Evolutionary conservation across 2,329 filamentous ascomycete species (phyloP).

Genomic region (Epichloe coenophiala): DNA sequence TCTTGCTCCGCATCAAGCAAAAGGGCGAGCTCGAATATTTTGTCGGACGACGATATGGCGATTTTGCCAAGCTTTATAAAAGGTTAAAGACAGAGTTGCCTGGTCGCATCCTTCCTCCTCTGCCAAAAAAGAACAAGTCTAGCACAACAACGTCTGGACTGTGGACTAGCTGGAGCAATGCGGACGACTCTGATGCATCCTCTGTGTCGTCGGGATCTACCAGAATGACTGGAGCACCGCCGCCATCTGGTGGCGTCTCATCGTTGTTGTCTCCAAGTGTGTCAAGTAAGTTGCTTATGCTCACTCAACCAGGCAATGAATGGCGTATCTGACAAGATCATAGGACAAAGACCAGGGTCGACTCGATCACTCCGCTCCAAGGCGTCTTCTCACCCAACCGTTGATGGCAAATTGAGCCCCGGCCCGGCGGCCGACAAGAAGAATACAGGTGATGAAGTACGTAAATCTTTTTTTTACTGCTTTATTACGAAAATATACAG

Average conservation of each 20-base stretch:
- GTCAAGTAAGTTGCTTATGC: not conserved
- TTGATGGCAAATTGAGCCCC: constrained; percentile 18
- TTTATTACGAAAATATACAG: not conserved
- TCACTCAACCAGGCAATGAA: not conserved
- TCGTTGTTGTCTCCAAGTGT: constrained; percentile 11
- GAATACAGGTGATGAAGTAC: constrained; percentile 13
- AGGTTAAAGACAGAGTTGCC: constrained; percentile 72
- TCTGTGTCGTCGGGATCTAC: constrained; percentile 75
- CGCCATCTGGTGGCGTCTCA: constrained; percentile 9
- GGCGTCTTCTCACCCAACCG: constrained; percentile 18
- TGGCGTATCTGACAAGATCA: not conserved
- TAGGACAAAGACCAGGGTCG: constrained; percentile 12
- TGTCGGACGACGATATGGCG: constrained; percentile 74
- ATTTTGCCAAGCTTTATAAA: constrained; percentile 72
- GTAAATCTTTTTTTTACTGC: not conserved
- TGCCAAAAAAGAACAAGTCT: constrained; percentile 86
- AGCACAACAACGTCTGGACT: constrained; percentile 51
- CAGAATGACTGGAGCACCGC: constrained; percentile 32
- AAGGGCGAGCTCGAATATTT: constrained; percentile 61
- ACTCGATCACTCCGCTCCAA: constrained; percentile 17
- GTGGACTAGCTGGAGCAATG: constrained; percentile 36
- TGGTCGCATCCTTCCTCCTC: constrained; percentile 72
- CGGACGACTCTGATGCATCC: constrained; percentile 59
- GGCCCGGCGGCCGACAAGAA: constrained; percentile 6
- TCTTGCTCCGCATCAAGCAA: constrained; percentile 73